Evolutionary conservation across 306 rosid species (phyloP).

Genomic region (Citrullus amarus): DNA sequence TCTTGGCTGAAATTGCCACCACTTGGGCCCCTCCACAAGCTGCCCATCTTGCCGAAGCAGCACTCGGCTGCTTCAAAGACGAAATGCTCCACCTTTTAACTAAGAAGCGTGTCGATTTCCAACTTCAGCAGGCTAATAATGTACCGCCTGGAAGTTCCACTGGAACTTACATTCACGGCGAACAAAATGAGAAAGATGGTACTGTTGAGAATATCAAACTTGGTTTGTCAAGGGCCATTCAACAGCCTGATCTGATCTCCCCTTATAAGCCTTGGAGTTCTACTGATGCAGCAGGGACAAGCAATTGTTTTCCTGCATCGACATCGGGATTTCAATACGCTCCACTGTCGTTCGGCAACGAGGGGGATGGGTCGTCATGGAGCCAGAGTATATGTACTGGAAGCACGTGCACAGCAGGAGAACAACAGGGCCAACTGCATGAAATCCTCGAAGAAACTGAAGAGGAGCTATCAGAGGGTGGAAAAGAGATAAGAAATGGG

Average conservation of each 20-base stretch:
- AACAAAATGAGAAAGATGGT: constrained; percentile 40
- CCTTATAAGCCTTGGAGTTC: constrained; percentile 55
- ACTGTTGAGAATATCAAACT: constrained; percentile 59
- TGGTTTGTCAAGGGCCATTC: constrained; percentile 58
- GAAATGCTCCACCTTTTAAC: constrained; percentile 76
- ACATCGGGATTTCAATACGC: constrained; percentile 40
- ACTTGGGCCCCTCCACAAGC: constrained; percentile 72
- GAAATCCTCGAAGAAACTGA: constrained; percentile 50
- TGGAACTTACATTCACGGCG: constrained; percentile 28
- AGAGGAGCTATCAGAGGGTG: constrained; percentile 37
- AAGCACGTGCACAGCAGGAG: constrained; percentile 70
- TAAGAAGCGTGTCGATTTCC: constrained; percentile 52
- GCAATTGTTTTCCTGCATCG: constrained; percentile 47
- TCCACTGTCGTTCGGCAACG: constrained; percentile 39
- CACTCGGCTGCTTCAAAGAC: constrained; percentile 79
- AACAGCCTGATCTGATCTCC: constrained; percentile 44
- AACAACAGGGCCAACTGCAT: constrained; percentile 42
- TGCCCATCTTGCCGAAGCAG: constrained; percentile 77
- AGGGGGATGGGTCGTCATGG: constrained; percentile 70
- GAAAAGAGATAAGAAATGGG: constrained; percentile 51
- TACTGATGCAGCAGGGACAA: constrained; percentile 36
- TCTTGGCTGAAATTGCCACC: constrained; percentile 87
- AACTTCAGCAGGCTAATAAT: constrained; percentile 45
- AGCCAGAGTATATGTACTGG: constrained; percentile 70
- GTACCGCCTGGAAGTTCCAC: constrained; percentile 19